Conservation (phyloP, 2,329 filamentous ascomycete genomes). For the Aureobasidium sp. region DNA sequence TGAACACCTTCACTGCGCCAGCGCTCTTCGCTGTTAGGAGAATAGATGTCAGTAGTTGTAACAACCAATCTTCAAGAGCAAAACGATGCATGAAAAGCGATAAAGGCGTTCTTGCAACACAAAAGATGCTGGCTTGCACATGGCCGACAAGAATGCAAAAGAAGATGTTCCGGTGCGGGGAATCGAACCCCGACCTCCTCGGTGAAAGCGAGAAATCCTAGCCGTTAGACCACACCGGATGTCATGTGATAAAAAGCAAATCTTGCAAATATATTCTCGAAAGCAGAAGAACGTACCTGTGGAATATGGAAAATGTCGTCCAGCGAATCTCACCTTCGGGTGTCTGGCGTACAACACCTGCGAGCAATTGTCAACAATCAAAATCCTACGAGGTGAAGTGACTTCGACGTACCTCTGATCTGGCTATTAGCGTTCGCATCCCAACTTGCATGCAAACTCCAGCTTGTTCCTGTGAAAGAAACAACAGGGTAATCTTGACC, state of each 20-base stretch:
- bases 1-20: slow-evolving; percentile 75
- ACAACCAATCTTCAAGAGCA: too few relatives aligned
- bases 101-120: too few relatives aligned
- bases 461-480: slow-evolving; percentile 55
- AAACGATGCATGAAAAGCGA: too few relatives aligned
- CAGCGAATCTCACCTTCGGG: slow-evolving; percentile 64
- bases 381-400: neutral
- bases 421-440: slow-evolving; percentile 62
- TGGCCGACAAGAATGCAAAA: neutral
- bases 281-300: slow-evolving; percentile 29
- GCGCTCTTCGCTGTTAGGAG: slow-evolving; percentile 49
- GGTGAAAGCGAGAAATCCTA: slow-evolving; percentile 15
- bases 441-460: slow-evolving; percentile 54
- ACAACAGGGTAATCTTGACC: slow-evolving; percentile 54
- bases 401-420: slow-evolving; percentile 48
- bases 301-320: slow-evolving; percentile 59
- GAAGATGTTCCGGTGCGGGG: slow-evolving; percentile 17
- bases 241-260: neutral
- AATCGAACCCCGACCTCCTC: slow-evolving; percentile 20
- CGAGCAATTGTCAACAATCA: slow-evolving; percentile 6
- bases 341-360: slow-evolving; percentile 56
- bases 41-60: neutral
- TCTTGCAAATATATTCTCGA: neutral
- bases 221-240: slow-evolving; percentile 13
- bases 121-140: too few relatives aligned